phyloP scores from a whole-genome alignment of 805 yeast genomes.

The Ogataea zsoltii region DNA sequence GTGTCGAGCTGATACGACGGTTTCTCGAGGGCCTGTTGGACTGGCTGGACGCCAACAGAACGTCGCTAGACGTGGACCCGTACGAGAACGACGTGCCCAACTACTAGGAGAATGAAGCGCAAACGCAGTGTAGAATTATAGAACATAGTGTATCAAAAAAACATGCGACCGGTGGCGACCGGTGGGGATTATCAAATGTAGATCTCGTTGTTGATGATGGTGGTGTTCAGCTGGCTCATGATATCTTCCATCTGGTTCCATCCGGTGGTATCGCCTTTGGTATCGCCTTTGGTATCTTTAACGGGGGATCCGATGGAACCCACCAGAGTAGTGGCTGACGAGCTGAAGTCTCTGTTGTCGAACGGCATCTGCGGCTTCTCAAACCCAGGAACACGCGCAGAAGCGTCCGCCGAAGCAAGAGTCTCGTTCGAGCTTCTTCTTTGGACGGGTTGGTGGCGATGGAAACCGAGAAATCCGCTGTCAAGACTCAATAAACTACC shows the following conservation, averaged over 20 bases:
- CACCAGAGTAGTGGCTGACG: conserved; percentile 19
- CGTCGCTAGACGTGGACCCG: conserved; percentile 36
- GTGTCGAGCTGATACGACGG: conserved; percentile 53
- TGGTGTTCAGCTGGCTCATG: conserved; percentile 17
- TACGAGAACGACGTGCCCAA: conserved; percentile 53
- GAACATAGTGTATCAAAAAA: too few species aligned
- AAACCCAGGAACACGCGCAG: not conserved
- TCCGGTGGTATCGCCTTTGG: not conserved
- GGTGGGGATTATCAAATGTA: conserved; percentile 24
- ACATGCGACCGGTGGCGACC: too few species aligned
- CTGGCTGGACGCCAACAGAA: conserved; percentile 49
- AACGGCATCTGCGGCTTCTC: not conserved
- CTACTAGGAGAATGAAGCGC: conserved; percentile 1
- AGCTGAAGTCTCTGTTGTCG: conserved; percentile 11
- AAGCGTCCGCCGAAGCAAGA: not conserved
- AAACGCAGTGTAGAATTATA: conserved; percentile 40
- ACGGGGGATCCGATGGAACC: not conserved
- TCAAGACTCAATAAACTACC: conserved; percentile 52
- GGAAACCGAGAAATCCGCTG: conserved; percentile 57
- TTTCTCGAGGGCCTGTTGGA: conserved; percentile 55
- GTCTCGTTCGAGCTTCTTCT: conserved; percentile 15
- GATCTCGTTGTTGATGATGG: conserved; percentile 17
- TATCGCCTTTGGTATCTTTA: conserved; percentile 4
- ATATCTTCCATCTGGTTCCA: conserved; percentile 13
- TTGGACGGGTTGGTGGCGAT: conserved; percentile 23